A percentile compares a stretch with the other conserved stretches of the same genome.
Evolutionary conservation across 2,329 filamentous ascomycete species (phyloP).

Genomic region (Paracoccidioides lutzii): DNA sequence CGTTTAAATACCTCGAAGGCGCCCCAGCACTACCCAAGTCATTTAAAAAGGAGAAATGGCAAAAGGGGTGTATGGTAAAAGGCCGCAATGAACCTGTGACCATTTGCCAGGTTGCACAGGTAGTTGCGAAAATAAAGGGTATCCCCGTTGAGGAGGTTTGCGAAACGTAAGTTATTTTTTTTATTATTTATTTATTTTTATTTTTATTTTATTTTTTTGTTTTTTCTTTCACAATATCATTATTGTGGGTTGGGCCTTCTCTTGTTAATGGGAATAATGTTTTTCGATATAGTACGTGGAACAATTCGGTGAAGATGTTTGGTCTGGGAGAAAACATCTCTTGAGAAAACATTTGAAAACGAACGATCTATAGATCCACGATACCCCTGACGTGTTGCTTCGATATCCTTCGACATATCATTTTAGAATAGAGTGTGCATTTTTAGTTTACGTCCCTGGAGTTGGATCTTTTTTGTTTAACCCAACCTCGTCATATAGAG

Average conservation of each 20-base stretch:
- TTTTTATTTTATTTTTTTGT: neutral
- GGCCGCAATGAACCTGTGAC: slow-evolving; percentile 85
- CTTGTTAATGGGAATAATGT: neutral
- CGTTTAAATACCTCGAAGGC: slow-evolving; percentile 58
- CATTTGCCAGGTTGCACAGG: slow-evolving; percentile 76
- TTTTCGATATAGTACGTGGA: slow-evolving; percentile 47
- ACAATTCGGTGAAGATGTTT: slow-evolving; percentile 70
- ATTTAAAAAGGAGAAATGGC: slow-evolving; percentile 95
- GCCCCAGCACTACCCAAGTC: slow-evolving; percentile 62
- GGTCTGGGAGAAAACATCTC: slow-evolving; percentile 43
- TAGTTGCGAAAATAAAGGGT: slow-evolving; percentile 75
- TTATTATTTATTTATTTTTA: slow-evolving; percentile 1
- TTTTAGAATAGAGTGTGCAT: too few relatives aligned
- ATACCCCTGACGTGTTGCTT: neutral
- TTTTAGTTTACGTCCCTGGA: too few relatives aligned
- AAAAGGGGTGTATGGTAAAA: slow-evolving; percentile 78
- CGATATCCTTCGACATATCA: neutral
- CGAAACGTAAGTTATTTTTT: slow-evolving; percentile 48
- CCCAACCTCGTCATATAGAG: too few relatives aligned
- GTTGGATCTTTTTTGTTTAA: too few relatives aligned
- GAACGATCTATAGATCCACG: too few relatives aligned
- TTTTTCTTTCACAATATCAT: neutral
- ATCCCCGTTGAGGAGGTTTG: slow-evolving; percentile 68
- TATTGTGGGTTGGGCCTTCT: too few relatives aligned
- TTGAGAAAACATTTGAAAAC: neutral